These are phyloP conservation scores for Neoboletus subvelutipes DNA, from an alignment of 768 basidiomycete genomes.

Conservation along the genomic window DNA sequence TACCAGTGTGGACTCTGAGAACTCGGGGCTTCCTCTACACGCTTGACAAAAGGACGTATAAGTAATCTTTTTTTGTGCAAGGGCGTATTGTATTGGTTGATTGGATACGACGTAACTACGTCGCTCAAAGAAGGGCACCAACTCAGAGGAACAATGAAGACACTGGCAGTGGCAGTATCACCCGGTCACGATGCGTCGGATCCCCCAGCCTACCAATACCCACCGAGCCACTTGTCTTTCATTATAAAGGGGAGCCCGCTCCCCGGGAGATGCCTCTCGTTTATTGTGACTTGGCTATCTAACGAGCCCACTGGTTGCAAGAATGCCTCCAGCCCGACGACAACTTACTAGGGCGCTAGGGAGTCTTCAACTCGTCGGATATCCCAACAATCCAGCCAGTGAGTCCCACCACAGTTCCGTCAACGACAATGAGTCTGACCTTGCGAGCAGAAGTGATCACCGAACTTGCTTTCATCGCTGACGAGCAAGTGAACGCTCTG, in stretches of 20 bases:
- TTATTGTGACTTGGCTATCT: not conserved
- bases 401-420: conserved; percentile 2
- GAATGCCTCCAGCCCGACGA: conserved; percentile 25
- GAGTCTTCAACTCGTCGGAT: conserved; percentile 20
- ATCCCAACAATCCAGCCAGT: conserved; percentile 29
- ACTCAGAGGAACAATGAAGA: conserved; percentile 7
- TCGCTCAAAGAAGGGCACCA: not conserved
- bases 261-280: not conserved
- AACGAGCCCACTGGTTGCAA: no score
- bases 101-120: conserved; percentile 6
- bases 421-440: not conserved
- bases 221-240: not conserved
- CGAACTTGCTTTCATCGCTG: conserved; percentile 26
- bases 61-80: not conserved
- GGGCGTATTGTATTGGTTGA: conserved; percentile 13
- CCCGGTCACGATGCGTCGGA: not conserved
- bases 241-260: conserved; percentile 10
- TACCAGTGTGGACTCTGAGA: not conserved
- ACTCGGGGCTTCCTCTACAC: not conserved
- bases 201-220: not conserved
- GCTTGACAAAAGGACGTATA: conserved; percentile 5
- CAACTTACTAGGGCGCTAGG: conserved; percentile 18
- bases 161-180: no score
- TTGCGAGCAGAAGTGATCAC: conserved; percentile 24
- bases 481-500: conserved; percentile 4